Evolutionary conservation across 2,329 filamentous ascomycete species (phyloP).

Genomic region (Pseudopithomyces maydicus): DNA sequence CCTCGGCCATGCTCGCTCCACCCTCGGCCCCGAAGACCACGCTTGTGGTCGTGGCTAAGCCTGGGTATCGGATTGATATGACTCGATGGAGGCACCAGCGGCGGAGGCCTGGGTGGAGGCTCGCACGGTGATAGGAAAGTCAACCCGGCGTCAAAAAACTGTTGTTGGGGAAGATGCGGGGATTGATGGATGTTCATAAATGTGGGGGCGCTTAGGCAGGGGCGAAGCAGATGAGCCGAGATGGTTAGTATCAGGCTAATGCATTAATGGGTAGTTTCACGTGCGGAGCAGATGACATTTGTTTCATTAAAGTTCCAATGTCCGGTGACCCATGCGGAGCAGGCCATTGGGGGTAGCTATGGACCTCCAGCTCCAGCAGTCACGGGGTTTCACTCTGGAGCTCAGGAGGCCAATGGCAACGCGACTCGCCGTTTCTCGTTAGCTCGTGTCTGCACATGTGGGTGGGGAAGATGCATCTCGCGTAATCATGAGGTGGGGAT

Average conservation of each 20-base stretch:
- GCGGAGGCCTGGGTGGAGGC: slow-evolving; percentile 16
- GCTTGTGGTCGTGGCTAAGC: slow-evolving; percentile 7
- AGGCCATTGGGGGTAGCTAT: neutral
- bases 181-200: slow-evolving; percentile 13
- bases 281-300: neutral
- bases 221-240: slow-evolving; percentile 4
- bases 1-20: slow-evolving; percentile 32
- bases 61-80: slow-evolving; percentile 12
- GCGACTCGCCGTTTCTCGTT: no score
- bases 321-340: neutral
- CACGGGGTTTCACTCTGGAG: neutral
- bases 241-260: slow-evolving; percentile 6
- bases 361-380: neutral
- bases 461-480: neutral
- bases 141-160: slow-evolving; percentile 10
- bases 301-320: slow-evolving; percentile 6
- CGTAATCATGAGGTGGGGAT: no score
- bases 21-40: slow-evolving; percentile 2
- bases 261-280: neutral
- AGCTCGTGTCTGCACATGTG: no score
- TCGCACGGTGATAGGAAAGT: slow-evolving; percentile 17
- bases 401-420: no score
- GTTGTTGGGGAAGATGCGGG: slow-evolving; percentile 21
- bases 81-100: slow-evolving; percentile 23
- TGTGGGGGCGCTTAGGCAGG: slow-evolving; percentile 27